A percentile compares a stretch with the other conserved stretches of the same genome.
Evolutionary conservation across 75 land plant species (phyloP).

Genomic region (Sequoiadendron giganteum): DNA sequence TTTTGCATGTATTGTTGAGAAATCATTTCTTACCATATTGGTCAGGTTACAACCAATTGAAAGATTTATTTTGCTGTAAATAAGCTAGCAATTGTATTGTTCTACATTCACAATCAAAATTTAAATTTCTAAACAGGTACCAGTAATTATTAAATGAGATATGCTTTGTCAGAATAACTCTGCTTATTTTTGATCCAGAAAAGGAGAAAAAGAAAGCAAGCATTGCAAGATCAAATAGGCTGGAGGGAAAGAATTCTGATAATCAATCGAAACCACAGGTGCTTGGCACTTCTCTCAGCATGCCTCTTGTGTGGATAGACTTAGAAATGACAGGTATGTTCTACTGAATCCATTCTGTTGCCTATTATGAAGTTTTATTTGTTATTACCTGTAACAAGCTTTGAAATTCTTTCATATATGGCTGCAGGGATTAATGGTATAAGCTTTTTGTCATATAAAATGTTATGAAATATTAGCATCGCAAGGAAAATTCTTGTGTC

Average conservation of each 20-base stretch:
- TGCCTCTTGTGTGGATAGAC: conserved; percentile 98
- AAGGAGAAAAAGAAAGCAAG: conserved; percentile 2
- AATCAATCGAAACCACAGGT: background rate
- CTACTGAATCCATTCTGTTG: background rate
- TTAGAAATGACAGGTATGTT: conserved; percentile 90
- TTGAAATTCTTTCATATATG: background rate
- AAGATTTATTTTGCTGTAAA: background rate
- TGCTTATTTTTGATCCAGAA: conserved; percentile 1
- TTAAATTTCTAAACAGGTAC: background rate
- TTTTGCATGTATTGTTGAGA: background rate
- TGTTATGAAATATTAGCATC: background rate
- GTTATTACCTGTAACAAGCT: background rate
- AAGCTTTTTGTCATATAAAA: background rate
- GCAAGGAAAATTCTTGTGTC: background rate
- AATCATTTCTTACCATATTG: background rate
- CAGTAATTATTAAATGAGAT: background rate
- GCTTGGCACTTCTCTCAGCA: conserved; percentile 11
- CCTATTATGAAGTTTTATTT: background rate
- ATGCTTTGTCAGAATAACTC: conserved; percentile 2
- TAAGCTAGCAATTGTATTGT: background rate
- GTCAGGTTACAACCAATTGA: background rate
- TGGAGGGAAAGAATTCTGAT: background rate
- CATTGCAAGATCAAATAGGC: background rate
- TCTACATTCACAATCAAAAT: background rate
- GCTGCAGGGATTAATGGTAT: background rate